Base-by-base conservation (phyloP, 176 grass and related monocot species). In the Hyparrhenia diplandra region DNA sequence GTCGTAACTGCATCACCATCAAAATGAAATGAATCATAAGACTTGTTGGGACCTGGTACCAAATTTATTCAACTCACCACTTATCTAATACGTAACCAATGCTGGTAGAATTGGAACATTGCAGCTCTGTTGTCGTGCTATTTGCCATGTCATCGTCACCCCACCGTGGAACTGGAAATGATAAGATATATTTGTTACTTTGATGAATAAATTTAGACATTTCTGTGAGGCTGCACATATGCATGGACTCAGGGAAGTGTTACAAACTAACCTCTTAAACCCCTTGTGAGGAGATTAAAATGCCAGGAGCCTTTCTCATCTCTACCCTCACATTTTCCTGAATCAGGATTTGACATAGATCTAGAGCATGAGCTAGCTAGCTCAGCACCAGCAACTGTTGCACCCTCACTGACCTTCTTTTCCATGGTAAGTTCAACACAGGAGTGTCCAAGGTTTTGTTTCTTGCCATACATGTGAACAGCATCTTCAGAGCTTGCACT, bases 41-140 rank as follows among this genome's bases (percentile, higher is more conserved):
- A 7, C 12, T 70, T 46, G 29, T 13, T 69, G 21, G 34, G 21
- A 46, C 25, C 13, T 29, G 3, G 23, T 64, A 77, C 16, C 12
- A 9, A 10, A 49, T 67, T 76, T 46, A 55, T 55, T 55, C 51
- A 55, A 35, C 37, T 85, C 83, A 97, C 94, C 89, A 82, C 62
- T 94, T 76, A 84, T 97, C 85, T 43, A 88, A 74, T 62, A 97
- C 87, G 61, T 94, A 94, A 35, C 89, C 94, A 74, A 97, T 90
- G 72, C 81, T 88, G 13, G 55, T 85, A 37, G 69, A 62, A 39
- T 65, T 84, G 6, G 63, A 67, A 78, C 37, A 20, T 13, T 62
- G 65, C 18, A 40, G 13, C 41, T 78, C 62, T 46, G 55, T 24
- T 57, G 85, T 72, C 29, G 76, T 14, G 49, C 71, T 63, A 31